Evolutionary conservation across 192 early-diverging fungal genomes (phyloP).

Genomic region (Linnemannia elongata): DNA sequence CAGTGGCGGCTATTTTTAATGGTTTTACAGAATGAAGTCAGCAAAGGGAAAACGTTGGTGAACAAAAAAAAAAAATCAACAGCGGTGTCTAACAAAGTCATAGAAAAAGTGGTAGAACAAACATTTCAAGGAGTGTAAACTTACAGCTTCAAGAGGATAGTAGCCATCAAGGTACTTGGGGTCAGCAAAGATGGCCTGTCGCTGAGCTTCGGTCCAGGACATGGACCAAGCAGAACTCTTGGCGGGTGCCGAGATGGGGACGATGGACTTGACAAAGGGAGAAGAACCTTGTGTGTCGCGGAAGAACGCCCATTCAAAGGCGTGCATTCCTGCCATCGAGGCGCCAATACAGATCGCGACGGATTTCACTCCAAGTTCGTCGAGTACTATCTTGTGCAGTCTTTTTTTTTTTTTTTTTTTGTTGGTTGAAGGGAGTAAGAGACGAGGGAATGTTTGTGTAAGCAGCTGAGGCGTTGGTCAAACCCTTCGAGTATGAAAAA

Average conservation of each 20-base stretch:
- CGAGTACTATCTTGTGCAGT: slow-evolving; percentile 85
- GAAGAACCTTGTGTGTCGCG: slow-evolving; percentile 62
- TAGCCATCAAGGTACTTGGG: slow-evolving; percentile 74
- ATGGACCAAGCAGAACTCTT: slow-evolving; percentile 98
- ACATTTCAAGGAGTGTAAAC: not conserved
- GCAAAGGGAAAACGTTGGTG: slow-evolving; percentile 32
- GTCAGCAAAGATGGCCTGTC: slow-evolving; percentile 96
- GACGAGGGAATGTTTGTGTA: not conserved
- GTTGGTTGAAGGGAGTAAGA: not conserved
- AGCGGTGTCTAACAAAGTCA: not conserved
- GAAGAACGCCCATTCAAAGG: slow-evolving; percentile 92
- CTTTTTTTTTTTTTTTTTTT: slow-evolving; percentile 44
- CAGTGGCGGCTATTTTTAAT: slow-evolving; percentile 69
- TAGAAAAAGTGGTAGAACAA: slow-evolving; percentile 46
- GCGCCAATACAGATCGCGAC: slow-evolving; percentile 94
- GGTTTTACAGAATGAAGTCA: not conserved
- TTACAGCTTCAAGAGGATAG: slow-evolving; percentile 29
- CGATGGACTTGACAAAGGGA: slow-evolving; percentile 82
- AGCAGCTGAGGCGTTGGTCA: not conserved
- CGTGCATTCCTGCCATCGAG: slow-evolving; percentile 98
- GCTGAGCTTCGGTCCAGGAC: slow-evolving; percentile 96
- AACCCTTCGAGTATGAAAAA: too few relatives aligned
- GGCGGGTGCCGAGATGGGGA: slow-evolving; percentile 93
- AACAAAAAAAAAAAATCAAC: slow-evolving; percentile 72
- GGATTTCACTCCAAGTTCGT: slow-evolving; percentile 85